A percentile compares a stretch with the other conserved stretches of the same genome.
These are phyloP conservation scores for Saturnispora hagleri DNA, from an alignment of 805 yeast genomes.

Conservation along the genomic window DNA sequence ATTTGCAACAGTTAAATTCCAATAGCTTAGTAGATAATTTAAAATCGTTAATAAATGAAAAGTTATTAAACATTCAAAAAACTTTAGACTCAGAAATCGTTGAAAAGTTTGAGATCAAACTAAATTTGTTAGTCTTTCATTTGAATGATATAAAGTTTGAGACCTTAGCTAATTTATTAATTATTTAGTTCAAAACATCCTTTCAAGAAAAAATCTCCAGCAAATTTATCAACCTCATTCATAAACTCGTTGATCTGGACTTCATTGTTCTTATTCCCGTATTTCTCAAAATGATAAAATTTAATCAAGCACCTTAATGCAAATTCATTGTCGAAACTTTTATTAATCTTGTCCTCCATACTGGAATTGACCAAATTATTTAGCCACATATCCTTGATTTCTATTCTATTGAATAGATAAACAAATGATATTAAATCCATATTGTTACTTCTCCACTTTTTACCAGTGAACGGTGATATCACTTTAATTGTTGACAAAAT, in stretches of 20 bases:
- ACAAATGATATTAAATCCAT: slow-evolving; percentile 91
- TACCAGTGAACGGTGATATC: slow-evolving; percentile 81
- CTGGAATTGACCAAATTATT: slow-evolving; percentile 74
- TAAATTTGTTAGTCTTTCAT: slow-evolving; percentile 16
- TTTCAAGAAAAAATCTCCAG: slow-evolving; percentile 31
- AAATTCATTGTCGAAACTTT: slow-evolving; percentile 77
- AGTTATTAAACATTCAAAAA: slow-evolving; percentile 31
- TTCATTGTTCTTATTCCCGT: slow-evolving; percentile 50
- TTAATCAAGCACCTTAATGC: slow-evolving; percentile 73
- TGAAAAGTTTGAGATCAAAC: slow-evolving; percentile 34
- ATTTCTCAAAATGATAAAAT: slow-evolving; percentile 59
- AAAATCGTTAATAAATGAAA: slow-evolving; percentile 15
- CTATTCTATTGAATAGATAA: slow-evolving; percentile 63
- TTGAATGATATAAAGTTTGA: slow-evolving; percentile 23
- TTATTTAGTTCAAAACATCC: slow-evolving; percentile 7
- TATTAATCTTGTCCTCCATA: slow-evolving; percentile 61
- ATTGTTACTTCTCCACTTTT: slow-evolving; percentile 87
- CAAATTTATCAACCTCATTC: slow-evolving; percentile 13
- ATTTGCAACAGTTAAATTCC: not conserved
- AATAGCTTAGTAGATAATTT: slow-evolving; percentile 12
- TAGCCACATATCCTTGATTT: slow-evolving; percentile 79
- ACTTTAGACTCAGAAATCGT: slow-evolving; percentile 33
- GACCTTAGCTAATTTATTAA: slow-evolving; percentile 33
- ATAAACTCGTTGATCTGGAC: slow-evolving; percentile 27
- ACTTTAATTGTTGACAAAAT: slow-evolving; percentile 67